These are phyloP conservation scores for Ogataea hybrid DNA, from an alignment of 1,139 yeast genomes.

Conservation along the genomic window DNA sequence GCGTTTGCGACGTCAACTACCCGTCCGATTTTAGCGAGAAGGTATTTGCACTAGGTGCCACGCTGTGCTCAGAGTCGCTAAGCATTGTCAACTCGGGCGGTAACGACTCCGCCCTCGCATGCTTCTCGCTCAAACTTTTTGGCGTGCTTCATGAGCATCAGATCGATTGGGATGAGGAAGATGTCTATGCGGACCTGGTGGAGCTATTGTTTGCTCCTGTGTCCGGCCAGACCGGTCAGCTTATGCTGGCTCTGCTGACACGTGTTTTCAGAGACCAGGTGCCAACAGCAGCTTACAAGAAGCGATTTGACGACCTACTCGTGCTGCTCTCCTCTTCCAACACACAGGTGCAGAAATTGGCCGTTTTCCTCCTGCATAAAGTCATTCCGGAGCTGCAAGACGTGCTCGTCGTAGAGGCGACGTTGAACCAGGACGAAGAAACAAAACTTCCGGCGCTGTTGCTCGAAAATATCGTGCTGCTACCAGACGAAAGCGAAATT, in stretches of 20 bases:
- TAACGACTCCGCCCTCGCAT: slow-evolving; percentile 38
- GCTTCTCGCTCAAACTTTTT: slow-evolving; percentile 47
- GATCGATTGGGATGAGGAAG: slow-evolving; percentile 37
- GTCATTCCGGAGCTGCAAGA: slow-evolving; percentile 48
- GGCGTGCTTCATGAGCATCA: slow-evolving; percentile 31
- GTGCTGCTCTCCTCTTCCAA: slow-evolving; percentile 25
- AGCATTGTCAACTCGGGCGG: slow-evolving; percentile 36
- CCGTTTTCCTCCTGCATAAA: slow-evolving; percentile 37
- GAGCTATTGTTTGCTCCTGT: slow-evolving; percentile 34
- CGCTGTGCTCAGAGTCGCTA: slow-evolving; percentile 51
- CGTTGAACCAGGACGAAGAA: slow-evolving; percentile 37
- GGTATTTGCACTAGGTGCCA: slow-evolving; percentile 37
- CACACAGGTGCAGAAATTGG: slow-evolving; percentile 39
- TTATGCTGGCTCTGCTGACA: slow-evolving; percentile 38
- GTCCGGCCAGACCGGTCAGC: slow-evolving; percentile 32
- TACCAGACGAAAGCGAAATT: slow-evolving; percentile 39
- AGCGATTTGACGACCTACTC: slow-evolving; percentile 21
- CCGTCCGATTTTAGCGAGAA: slow-evolving; percentile 33
- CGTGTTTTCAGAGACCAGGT: slow-evolving; percentile 31
- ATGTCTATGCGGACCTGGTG: slow-evolving; percentile 39
- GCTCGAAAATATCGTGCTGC: slow-evolving; percentile 32
- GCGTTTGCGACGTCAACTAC: slow-evolving; percentile 24
- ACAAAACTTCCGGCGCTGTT: slow-evolving; percentile 40
- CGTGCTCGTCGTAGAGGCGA: slow-evolving; percentile 60
- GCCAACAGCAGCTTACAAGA: slow-evolving; percentile 18